phyloP scores from a whole-genome alignment of 1,284 basidiomycete species.

The Ustilago loliicola region DNA sequence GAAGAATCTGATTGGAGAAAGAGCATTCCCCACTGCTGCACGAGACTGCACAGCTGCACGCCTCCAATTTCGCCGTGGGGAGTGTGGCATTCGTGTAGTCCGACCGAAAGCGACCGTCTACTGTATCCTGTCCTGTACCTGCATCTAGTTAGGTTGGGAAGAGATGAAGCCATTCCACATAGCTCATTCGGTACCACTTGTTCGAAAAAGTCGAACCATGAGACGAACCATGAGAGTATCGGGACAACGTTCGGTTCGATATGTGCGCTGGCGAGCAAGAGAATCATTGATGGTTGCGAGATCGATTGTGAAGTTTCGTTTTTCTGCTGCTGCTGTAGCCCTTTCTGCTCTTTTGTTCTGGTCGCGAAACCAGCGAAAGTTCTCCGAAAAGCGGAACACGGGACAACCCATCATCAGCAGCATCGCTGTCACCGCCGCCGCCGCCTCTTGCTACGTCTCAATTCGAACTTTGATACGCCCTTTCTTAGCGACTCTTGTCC shows the following conservation, averaged over 20 bases:
- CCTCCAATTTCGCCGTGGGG: conserved; percentile 11
- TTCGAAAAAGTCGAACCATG: not conserved
- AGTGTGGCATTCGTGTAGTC: conserved; percentile 1
- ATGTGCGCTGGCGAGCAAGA: not conserved
- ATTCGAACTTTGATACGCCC: conserved; percentile 2
- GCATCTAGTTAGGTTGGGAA: not conserved
- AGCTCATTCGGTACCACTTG: not conserved
- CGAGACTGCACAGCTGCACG: not conserved
- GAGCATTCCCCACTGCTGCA: conserved; percentile 2
- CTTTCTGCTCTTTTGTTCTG: not conserved
- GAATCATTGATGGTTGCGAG: too few species aligned
- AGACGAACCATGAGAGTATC: not conserved
- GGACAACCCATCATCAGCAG: conserved; percentile 3
- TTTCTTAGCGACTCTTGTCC: not conserved
- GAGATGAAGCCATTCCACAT: too few species aligned
- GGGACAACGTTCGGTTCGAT: not conserved
- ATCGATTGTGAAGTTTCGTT: not conserved
- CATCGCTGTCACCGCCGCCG: not conserved
- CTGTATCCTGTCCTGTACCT: too few species aligned
- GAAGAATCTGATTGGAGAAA: conserved; percentile 3
- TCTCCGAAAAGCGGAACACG: conserved; percentile 18
- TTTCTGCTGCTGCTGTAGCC: not conserved
- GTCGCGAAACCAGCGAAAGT: not conserved
- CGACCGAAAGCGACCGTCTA: conserved; percentile 7
- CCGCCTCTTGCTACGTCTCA: not conserved